Evolutionary conservation across 2,329 filamentous ascomycete genomes (phyloP), one percentile per base, ranked within the genome.

Genomic region (Aureobasidium sp.): DNA sequence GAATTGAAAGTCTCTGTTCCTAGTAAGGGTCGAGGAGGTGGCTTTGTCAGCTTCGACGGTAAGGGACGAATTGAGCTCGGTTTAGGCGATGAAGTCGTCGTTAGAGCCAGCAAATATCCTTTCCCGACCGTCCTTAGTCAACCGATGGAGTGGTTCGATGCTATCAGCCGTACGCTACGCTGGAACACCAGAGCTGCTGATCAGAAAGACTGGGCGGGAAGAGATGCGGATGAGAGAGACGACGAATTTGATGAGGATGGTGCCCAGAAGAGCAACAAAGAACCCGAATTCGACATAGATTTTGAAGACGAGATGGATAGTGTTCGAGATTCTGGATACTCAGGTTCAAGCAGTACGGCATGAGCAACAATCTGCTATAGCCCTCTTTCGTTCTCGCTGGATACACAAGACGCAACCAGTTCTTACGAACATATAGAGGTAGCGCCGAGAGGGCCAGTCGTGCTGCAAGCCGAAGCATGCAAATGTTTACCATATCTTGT

Each of bases 21-120:
- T 0, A 82, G 83, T 65, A 86, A 87, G 70, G 95, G 90, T 42
- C 89, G 94, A 51, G 93, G 92, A 17, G 96, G 91, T 0, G 94
- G 94, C 1, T 97, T 97, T 80, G 97, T 93, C 73, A 91, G 91
- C 44, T 99, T 99, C 73, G 94, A 99, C 72, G 94, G 94, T 74
- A 99, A 97, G 75, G 92, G 91, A 62, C 91, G 94, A 56, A 85
- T 99, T 47, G 93, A 99, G 76, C 85, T 99, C 39, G 87, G 88
- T 65, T 90, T 93, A 70, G 94, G 94, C 60, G 94, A 99, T 76
- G 90, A 93, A 70, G 94, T 99, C 73, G 97, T 93, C 64, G 94
- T 99, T 69, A 91, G 93, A 44, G 94, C 94, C 3, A 95, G 90
- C 34, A 91, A 96, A 73, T 99, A 97, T 71, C 94, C 94, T 0